Base-by-base conservation (phyloP, 352 stramenopile species). In the Globisporangium middletonii region DNA sequence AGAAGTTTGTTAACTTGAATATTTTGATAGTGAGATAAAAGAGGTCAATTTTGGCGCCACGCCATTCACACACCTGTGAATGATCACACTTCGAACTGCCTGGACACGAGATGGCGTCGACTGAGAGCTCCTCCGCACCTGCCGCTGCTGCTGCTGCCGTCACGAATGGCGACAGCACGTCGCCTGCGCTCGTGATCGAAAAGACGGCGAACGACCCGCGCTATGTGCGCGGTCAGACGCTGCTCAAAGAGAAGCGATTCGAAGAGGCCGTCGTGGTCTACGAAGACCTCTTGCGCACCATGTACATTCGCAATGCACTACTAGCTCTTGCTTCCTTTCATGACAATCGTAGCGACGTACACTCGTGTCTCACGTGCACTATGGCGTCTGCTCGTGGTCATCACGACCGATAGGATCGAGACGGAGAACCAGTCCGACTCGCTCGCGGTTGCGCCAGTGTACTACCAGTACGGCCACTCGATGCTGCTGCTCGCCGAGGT, bases 401-500 rank as follows among this genome's bases (percentile, higher is more conserved):
- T 26, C 1, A 26, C 13, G 41, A 47, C 43, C 8, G n/a, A 26
- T 18, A 84, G 75, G 73, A 72, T 78, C 56, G 84, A 94, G 61
- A 71, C 69, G 7, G 81, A 94, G 67, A 66, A 85, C 48, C 73
- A 89, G 48, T 62, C 68, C 26, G 84, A 94, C 54, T 79, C 78
- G 57, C 64, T 94, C 18, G 66, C 59, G 1, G 68, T 87, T 2
- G 80, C 80, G 15, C 80, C 80, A 3, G 76, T 89, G 28, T 95
- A 93, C 61, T 92, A 93, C 59, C 75, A 91, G 60, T 93, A 95
- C 56, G 85, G 85, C 44, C 79, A 95, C 63, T 73, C 85, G 28
- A 63, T 95, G 59, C 68, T 95, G 37, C 79, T 75, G 60, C 69
- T 92, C 12, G 74, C 74, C 2, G 85, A 95, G 64, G 72, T 69